phyloP scores from a whole-genome alignment of 768 basidiomycete species.

The Phanerochaete carnosa region DNA sequence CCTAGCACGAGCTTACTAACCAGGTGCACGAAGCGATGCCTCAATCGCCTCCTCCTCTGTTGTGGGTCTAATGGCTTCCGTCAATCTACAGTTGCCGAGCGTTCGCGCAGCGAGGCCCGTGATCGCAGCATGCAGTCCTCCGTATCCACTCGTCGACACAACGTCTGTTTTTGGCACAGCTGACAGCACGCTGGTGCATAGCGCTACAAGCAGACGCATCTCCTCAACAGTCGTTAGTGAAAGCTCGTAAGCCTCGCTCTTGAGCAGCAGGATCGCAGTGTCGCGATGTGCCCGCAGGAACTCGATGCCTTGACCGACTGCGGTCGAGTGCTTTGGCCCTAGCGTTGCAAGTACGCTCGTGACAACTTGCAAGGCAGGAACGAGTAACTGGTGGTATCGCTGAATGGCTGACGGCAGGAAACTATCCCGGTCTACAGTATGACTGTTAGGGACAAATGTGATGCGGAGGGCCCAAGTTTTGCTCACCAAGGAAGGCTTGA shows the following conservation, averaged over 20 bases:
- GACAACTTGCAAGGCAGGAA: constrained; percentile 83
- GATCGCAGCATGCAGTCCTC: constrained; percentile 79
- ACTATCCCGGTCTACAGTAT: constrained; percentile 71
- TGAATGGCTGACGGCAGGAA: constrained; percentile 86
- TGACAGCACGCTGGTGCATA: constrained; percentile 67
- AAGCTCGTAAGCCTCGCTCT: constrained; percentile 63
- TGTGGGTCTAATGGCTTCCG: constrained; percentile 53
- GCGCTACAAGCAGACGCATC: constrained; percentile 70
- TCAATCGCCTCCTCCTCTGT: constrained; percentile 64
- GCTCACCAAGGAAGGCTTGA: constrained; percentile 75
- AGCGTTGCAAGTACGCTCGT: constrained; percentile 76
- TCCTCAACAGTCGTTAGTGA: constrained; percentile 72
- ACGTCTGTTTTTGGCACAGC: constrained; percentile 74
- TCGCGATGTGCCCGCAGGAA: constrained; percentile 83
- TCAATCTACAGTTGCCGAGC: constrained; percentile 59
- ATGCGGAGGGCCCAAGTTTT: not conserved
- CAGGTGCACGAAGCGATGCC: constrained; percentile 50
- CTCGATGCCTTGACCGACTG: constrained; percentile 75
- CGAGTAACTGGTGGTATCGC: constrained; percentile 87
- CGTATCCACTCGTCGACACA: constrained; percentile 77
- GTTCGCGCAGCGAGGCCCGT: constrained; percentile 70
- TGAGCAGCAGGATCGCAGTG: constrained; percentile 78
- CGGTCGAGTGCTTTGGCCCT: constrained; percentile 63
- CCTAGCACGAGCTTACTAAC: constrained; percentile 31
- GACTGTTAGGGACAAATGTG: constrained; percentile 6